These are phyloP conservation scores for Blastobotrys illinoisensis DNA, from an alignment of 1,139 yeast genomes.

Conservation along the genomic window DNA sequence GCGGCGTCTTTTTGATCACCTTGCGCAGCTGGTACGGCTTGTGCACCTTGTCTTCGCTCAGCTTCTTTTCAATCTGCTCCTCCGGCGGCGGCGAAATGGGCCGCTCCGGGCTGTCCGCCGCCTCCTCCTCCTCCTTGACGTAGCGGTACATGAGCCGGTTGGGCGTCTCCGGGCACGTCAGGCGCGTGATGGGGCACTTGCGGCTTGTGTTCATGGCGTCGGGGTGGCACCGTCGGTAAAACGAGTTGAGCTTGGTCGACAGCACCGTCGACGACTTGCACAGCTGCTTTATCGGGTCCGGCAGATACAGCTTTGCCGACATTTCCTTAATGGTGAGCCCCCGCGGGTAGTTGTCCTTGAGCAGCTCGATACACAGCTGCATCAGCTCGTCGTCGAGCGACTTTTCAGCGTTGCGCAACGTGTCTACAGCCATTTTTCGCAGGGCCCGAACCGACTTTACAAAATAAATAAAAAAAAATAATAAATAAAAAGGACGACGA, in stretches of 20 bases:
- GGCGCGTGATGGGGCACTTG: slow-evolving; percentile 27
- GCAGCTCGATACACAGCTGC: slow-evolving; percentile 23
- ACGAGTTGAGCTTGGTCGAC: slow-evolving; percentile 32
- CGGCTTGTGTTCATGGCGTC: slow-evolving; percentile 16
- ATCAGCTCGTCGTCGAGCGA: slow-evolving; percentile 21
- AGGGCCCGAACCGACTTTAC: neutral
- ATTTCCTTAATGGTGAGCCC: slow-evolving; percentile 31
- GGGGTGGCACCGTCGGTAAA: slow-evolving; percentile 29
- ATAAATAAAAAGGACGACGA: neutral
- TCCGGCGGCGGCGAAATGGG: slow-evolving; percentile 16
- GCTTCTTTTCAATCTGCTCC: slow-evolving; percentile 3
- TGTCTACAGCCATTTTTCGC: neutral
- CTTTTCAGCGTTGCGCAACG: slow-evolving; percentile 9
- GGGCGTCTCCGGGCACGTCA: slow-evolving; percentile 25
- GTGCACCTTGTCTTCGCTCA: neutral
- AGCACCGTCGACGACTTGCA: slow-evolving; percentile 30
- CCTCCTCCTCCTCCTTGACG: slow-evolving; percentile 14
- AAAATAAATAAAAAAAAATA: slow-evolving; percentile 1
- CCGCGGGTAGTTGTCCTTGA: slow-evolving; percentile 21
- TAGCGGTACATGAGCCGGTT: slow-evolving; percentile 27
- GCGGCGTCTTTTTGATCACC: slow-evolving; percentile 25
- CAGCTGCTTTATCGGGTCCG: slow-evolving; percentile 16
- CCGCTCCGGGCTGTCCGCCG: slow-evolving; percentile 2
- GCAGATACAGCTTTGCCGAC: slow-evolving; percentile 21
- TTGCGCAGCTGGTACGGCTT: slow-evolving; percentile 19